These are phyloP conservation scores for Chlamydomonas asymmetrica DNA, from an alignment of 139 green algal genomes.

Conservation along the genomic window DNA sequence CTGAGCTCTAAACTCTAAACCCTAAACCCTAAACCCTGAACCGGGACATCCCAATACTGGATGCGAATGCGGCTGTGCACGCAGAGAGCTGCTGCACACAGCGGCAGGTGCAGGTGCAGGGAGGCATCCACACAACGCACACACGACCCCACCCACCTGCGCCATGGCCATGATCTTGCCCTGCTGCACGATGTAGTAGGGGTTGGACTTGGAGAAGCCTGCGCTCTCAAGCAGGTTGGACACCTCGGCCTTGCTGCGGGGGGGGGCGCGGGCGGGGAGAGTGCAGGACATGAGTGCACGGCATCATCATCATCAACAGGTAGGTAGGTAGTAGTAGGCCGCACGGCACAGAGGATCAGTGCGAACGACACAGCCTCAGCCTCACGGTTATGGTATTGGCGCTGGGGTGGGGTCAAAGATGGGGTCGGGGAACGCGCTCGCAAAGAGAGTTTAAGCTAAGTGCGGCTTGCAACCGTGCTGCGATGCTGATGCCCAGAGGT, in stretches of 20 bases:
- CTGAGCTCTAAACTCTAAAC: too few relatives aligned
- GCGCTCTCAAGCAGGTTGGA: slow-evolving; percentile 95
- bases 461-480: too few relatives aligned
- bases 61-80: too few relatives aligned
- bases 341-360: neutral
- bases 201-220: slow-evolving; percentile 95
- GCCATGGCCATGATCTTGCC: slow-evolving; percentile 72
- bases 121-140: neutral
- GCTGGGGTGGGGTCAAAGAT: neutral
- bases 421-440: too few relatives aligned
- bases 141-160: too few relatives aligned
- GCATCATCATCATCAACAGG: neutral
- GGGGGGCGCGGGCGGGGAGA: neutral
- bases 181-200: slow-evolving; percentile 99
- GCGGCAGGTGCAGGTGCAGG: too few relatives aligned
- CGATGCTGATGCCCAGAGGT: too few relatives aligned
- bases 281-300: too few relatives aligned
- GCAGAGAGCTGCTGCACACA: too few relatives aligned
- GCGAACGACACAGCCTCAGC: neutral
- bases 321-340: neutral
- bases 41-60: too few relatives aligned
- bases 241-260: slow-evolving; percentile 87
- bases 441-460: too few relatives aligned
- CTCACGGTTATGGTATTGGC: neutral
- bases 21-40: too few relatives aligned